Base-by-base conservation (phyloP, 495 filamentous ascomycete genomes). In the Daldinia vernicosa region DNA sequence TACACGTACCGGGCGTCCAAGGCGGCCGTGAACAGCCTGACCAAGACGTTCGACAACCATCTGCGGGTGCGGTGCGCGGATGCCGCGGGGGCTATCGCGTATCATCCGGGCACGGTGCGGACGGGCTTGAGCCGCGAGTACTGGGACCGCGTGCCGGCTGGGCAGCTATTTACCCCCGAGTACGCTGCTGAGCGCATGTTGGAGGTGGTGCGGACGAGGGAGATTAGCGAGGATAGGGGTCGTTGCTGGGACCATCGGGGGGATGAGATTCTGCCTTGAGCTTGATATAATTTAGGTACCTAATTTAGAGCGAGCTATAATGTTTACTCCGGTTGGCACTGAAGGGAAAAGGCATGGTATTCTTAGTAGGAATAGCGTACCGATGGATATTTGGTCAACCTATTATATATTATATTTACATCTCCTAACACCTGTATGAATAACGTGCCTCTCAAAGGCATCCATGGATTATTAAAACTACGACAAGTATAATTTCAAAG, bases 51-150 rank as follows among this genome's bases (percentile, higher is more conserved):
- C 69, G 93, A 95, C 77, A 77, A 90, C n/a, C 84, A 91, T 72
- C 76, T 95, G 39, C 76, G 75, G 56, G 76, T 79, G 17, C 80
- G 80, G 14, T 83, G 84, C 45, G 87, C 83, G 0, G 84, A 84
- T 4, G 88, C 85, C 45, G 90, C 89, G 4, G 50, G 22, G 66
- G 85, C 85, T 0, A 80, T 97, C 4, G 85, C 83, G n/a, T 81
- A 95, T 77, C 93, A 96, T 80, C 93, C 92, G 4, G 92, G 93
- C 1, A 95, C 92, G 8, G 92, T 96, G 40, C 89, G 86, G 78
- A 94, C 92, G 50, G 89, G 84, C 12, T 80, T 96, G 71, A 92
- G 89, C 53, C 84, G 80, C 70, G 90, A 89, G 45, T 95, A 90
- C 74, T 94, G 90, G 92, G 83, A 74, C 0, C 84, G 73, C 53